These are phyloP conservation scores for Groenewaldozyma salmanticensis DNA, from an alignment of 805 yeast species.

Conservation along the genomic window DNA sequence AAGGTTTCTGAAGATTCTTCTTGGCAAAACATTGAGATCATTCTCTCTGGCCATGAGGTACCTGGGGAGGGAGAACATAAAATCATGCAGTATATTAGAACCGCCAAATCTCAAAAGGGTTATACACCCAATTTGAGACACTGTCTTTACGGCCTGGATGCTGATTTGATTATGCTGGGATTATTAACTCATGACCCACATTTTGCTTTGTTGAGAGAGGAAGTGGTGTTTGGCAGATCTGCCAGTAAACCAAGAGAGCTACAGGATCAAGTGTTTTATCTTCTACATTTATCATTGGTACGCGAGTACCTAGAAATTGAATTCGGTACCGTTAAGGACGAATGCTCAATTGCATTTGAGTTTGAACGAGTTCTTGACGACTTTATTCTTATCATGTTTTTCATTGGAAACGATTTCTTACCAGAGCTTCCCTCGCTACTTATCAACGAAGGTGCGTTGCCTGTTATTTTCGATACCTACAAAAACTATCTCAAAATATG, in stretches of 20 bases:
- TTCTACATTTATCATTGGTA: slow-evolving; percentile 76
- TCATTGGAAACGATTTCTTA: slow-evolving; percentile 95
- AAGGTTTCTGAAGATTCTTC: slow-evolving; percentile 77
- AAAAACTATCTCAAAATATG: slow-evolving; percentile 62
- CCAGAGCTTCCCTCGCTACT: slow-evolving; percentile 93
- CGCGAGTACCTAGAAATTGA: slow-evolving; percentile 89
- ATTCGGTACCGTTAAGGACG: slow-evolving; percentile 58
- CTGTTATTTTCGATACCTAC: slow-evolving; percentile 81
- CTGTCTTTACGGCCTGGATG: slow-evolving; percentile 92
- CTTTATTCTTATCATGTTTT: slow-evolving; percentile 82
- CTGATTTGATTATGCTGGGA: slow-evolving; percentile 91
- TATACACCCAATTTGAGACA: slow-evolving; percentile 80
- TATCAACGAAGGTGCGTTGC: slow-evolving; percentile 92
- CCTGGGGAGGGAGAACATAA: slow-evolving; percentile 99
- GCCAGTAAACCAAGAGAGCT: slow-evolving; percentile 34
- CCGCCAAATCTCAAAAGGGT: slow-evolving; percentile 59
- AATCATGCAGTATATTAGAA: slow-evolving; percentile 85
- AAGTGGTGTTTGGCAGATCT: slow-evolving; percentile 72
- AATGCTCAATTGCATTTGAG: slow-evolving; percentile 54
- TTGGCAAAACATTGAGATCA: slow-evolving; percentile 71
- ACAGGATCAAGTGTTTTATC: slow-evolving; percentile 68
- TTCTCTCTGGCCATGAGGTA: slow-evolving; percentile 88
- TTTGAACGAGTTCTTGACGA: slow-evolving; percentile 90
- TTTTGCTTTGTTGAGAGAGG: slow-evolving; percentile 88
- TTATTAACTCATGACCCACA: slow-evolving; percentile 92